Evolutionary conservation across 768 basidiomycete species (phyloP).

Genomic region (Lactifluus pinguis): DNA sequence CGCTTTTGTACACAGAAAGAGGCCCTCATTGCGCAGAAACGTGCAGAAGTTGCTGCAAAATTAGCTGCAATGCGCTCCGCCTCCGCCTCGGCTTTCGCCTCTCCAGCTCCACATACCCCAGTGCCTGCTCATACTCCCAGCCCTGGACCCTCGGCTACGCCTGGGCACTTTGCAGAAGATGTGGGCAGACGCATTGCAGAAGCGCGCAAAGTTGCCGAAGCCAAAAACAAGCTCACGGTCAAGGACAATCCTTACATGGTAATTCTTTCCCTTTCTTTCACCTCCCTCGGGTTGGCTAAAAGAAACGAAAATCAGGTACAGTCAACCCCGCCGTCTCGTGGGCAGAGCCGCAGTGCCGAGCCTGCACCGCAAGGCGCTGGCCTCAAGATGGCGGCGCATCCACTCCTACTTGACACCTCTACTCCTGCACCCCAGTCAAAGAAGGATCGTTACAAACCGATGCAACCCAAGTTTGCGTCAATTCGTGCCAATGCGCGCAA

Average conservation of each 20-base stretch:
- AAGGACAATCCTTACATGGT: constrained; percentile 89
- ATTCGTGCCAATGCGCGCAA: constrained; percentile 87
- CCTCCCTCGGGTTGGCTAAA: background rate
- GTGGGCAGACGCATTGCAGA: constrained; percentile 69
- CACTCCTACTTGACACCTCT: constrained; percentile 65
- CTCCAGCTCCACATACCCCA: constrained; percentile 25
- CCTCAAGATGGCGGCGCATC: constrained; percentile 86
- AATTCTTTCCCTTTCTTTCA: constrained; percentile 22
- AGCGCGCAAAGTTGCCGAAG: constrained; percentile 74
- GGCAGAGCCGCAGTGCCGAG: constrained; percentile 45
- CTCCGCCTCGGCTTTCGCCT: constrained; percentile 13
- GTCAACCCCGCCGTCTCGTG: constrained; percentile 49
- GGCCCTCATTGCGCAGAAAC: constrained; percentile 73
- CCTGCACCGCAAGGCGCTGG: constrained; percentile 72
- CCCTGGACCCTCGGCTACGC: constrained; percentile 21
- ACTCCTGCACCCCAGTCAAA: constrained; percentile 56
- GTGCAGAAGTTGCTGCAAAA: constrained; percentile 79
- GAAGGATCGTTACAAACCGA: constrained; percentile 92
- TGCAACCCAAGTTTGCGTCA: constrained; percentile 98
- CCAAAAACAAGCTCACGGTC: constrained; percentile 63
- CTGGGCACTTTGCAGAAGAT: constrained; percentile 41
- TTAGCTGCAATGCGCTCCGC: constrained; percentile 45
- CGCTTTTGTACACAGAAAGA: constrained; percentile 27
- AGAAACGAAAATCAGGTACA: constrained; percentile 20
- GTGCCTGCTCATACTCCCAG: constrained; percentile 22